Evolutionary conservation across 345 rosid genomes (phyloP), one percentile per base, ranked within the genome.

Genomic region (Eucalyptus tenuipes): DNA sequence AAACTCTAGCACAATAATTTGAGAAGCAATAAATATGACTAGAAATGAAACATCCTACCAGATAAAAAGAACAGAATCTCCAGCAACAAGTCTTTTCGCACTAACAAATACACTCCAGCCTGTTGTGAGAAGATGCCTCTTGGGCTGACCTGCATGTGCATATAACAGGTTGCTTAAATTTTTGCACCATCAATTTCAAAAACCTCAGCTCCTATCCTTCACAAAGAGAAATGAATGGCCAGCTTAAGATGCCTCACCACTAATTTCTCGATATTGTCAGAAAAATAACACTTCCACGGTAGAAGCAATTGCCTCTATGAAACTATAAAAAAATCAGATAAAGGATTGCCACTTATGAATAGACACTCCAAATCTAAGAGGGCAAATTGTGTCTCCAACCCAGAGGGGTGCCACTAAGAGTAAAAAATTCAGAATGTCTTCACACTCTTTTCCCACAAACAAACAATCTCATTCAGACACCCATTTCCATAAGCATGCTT

Each of bases 91-190:
- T 86, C 94, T 91, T 89, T 93, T 93, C 40, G 95, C 94, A 88
- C 95, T 92, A 52, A 93, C 95, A 89, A 93, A 93, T 52, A 93
- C 94, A 87, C 94, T 93, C 94, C 94, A 93, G 47, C 94, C 94
- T 64, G 94, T 93, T 33, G 94, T 93, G 80, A 93, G 94, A 71
- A 92, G 93, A 89, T 93, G 95, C 89, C 95, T 91, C 90, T 93
- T 93, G 45, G 95, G 94, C 92, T 93, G 95, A 53, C 95, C 95
- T 93, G 93, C 88, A 90, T 82, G 84, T 49, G 59, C 75, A 85
- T 27, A 61, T 49, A 5, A 75, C 42, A 40, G 47, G 84, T 20
- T 75, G 47, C 27, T 75, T 40, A 37, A 37, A 40, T 40, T 75
- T 40, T 75, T 13, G 55, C 37, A 75, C n/a, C 71, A 68, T 17